These are phyloP conservation scores for Daphne laureola DNA, from an alignment of 441 rosid genomes.

Conservation along the genomic window DNA sequence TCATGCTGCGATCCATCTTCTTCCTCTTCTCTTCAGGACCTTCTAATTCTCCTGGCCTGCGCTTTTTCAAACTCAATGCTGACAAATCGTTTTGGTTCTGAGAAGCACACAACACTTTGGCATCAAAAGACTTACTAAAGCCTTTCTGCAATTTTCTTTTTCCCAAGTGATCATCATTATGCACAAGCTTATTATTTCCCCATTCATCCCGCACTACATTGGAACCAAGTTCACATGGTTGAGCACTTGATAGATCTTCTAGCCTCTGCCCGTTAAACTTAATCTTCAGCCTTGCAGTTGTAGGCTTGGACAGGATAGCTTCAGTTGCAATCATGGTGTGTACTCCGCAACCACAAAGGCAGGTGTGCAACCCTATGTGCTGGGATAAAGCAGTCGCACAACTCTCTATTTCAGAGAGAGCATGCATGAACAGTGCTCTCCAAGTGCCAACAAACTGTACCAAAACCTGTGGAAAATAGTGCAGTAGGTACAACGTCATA, in stretches of 20 bases:
- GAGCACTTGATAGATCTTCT: constrained; percentile 22
- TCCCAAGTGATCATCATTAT: constrained; percentile 13
- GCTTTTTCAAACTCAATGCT: constrained; percentile 27
- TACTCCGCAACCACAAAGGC: no score
- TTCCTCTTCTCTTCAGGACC: constrained; percentile 38
- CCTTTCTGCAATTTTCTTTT: constrained; percentile 7
- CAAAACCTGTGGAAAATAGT: no score
- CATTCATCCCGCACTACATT: constrained; percentile 9
- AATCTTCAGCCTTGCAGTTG: constrained; percentile 30
- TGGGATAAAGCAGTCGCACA: no score
- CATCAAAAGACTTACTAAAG: constrained; percentile 11
- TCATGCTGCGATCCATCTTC: constrained; percentile 43
- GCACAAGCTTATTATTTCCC: constrained; percentile 4
- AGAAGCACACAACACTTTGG: constrained; percentile 14
- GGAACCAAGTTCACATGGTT: constrained; percentile 17
- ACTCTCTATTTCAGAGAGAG: no score
- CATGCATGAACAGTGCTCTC: no score
- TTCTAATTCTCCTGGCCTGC: constrained; percentile 28
- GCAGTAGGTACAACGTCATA: no score
- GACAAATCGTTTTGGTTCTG: constrained; percentile 12
- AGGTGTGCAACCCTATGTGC: no score
- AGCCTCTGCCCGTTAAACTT: constrained; percentile 33
- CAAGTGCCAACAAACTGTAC: no score
- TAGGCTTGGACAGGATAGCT: constrained; percentile 28
- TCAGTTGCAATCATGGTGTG: constrained; percentile 34